Evolutionary conservation across 257 asterid species (phyloP), one percentile per base, ranked within the genome.

Genomic region (Ocimum tenuiflorum): DNA sequence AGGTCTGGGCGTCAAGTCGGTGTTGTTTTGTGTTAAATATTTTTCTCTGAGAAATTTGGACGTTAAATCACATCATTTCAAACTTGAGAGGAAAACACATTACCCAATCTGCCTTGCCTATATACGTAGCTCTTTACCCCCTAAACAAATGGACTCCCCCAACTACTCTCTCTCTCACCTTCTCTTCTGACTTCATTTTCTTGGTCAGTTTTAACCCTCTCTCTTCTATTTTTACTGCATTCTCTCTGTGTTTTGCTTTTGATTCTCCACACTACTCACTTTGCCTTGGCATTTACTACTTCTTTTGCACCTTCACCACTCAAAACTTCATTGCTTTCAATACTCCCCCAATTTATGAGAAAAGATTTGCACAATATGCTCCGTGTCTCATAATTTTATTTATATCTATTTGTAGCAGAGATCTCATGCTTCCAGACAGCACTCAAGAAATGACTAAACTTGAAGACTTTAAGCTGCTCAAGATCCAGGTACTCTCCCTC

Each of bases 381-480:
- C 7, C 13, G 58, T 52, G 10, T 24, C 15, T 43, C 39, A 29
- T 22, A 24, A 18, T 14, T 35, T 47, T 38, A 0, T 46, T 29
- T 27, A 22, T 43, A 17, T 53, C 65, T 12, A 51, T 72, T 81
- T 81, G 70, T 51, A 75, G 78, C 75, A 60, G 77, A 65, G 79
- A 60, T 68, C 67, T 56, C 43, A 24, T 71, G 33, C 29, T 62
- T 71, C 75, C 43, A 52, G 18, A 60, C 43, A 61, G 46, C 70
- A 42, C 64, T 46, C 73, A 60, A 75, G 77, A 82, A 70, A 91
- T 91, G 96, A 75, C 88, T 79, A 91, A 83, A 81, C 92, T 83
- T 63, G 98, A 79, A 62, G 92, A 83, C 84, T 88, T 82, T 73
- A 86, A 88, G 86, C 92, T 88, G 61, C 94, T 91, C 71, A 91